Base-by-base conservation (phyloP, 192 early-diverging fungal species). In the Linnemannia elongata region DNA sequence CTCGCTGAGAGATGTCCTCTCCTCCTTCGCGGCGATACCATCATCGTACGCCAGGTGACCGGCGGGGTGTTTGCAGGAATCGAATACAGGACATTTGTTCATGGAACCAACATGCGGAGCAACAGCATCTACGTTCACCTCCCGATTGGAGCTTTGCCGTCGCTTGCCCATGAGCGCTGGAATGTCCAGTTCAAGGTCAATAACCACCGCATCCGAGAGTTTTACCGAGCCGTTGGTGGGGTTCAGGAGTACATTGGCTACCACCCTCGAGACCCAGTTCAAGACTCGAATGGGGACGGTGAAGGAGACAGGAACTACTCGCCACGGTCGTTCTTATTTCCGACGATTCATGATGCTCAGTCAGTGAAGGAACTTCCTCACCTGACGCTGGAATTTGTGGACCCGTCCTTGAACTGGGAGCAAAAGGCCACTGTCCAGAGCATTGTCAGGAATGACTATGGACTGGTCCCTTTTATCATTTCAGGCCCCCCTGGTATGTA, bases 211-310 rank as follows among this genome's bases (percentile, higher is more conserved):
- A 86, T 86, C 36, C 71, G 74, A 49, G 84, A 86, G 44, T 81
- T 86, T 79, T 86, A 80, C n/a, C 78, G 84, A 7, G 84, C 84
- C 69, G 84, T 86, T 3, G 49, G 74, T n/a, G 84, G 84, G 2
- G 74, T 86, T n/a, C 84, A 86, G 52, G 84, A 86, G 35, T 86
- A 77, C 60, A 80, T 86, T 68, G 84, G 84, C 10, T 86, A 86
- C n/a, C 84, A 86, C 27, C 84, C 84, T 68, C 84, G 77, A 2
- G 76, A 86, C 17, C 84, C 83, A 0, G 54, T 69, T 39, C 60
- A 72, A 24, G 77, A 79, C 6, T 54, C 52, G 22, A 60, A 20
- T 17, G 77, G 44, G 15, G 84, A 86, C 39, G 75, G 60, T 15
- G 75, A 81, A 27, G 42, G 75, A 17, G 79, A 86, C 22, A 75